Conservation (phyloP, 2,329 filamentous ascomycete genomes). For the Ophiosphaerella narmari region DNA sequence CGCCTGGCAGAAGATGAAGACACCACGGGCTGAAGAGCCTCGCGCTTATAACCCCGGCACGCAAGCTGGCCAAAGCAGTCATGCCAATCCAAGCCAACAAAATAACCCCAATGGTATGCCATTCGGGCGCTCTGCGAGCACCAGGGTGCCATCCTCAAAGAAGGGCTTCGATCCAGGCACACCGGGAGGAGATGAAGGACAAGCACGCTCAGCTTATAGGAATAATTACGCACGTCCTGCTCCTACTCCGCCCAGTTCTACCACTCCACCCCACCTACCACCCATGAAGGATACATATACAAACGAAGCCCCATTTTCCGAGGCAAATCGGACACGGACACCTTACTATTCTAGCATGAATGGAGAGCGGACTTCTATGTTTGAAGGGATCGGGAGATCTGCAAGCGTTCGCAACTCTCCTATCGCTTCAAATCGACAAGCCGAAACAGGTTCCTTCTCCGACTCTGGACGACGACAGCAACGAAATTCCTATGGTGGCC, state of each 20-base stretch:
- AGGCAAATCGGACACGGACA: constrained; percentile 55
- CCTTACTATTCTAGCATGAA: constrained; percentile 57
- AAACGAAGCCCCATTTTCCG: constrained; percentile 48
- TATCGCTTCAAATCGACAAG: constrained; percentile 27
- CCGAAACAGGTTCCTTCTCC: constrained; percentile 32
- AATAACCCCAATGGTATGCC: constrained; percentile 45
- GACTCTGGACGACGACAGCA: constrained; percentile 38
- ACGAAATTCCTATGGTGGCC: constrained; percentile 30
- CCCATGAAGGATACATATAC: constrained; percentile 24
- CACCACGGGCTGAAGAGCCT: constrained; percentile 35
- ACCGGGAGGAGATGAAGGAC: constrained; percentile 63
- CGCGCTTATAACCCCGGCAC: constrained; percentile 24
- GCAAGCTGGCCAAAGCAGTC: constrained; percentile 6
- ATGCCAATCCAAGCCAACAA: constrained; percentile 10
- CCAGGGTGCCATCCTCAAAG: constrained; percentile 56
- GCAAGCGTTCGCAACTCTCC: constrained; percentile 59
- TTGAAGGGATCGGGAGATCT: constrained; percentile 57
- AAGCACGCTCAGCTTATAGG: constrained; percentile 58
- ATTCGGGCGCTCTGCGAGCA: constrained; percentile 46
- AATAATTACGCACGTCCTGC: constrained; percentile 41
- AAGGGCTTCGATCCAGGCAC: constrained; percentile 63
- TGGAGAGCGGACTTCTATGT: constrained; percentile 63
- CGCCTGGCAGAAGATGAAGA: constrained; percentile 57
- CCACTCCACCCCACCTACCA: constrained; percentile 10
- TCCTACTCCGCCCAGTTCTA: constrained; percentile 34